Conservation (phyloP, 164 flowering plant genomes). For the Hamamelis virginiana region DNA sequence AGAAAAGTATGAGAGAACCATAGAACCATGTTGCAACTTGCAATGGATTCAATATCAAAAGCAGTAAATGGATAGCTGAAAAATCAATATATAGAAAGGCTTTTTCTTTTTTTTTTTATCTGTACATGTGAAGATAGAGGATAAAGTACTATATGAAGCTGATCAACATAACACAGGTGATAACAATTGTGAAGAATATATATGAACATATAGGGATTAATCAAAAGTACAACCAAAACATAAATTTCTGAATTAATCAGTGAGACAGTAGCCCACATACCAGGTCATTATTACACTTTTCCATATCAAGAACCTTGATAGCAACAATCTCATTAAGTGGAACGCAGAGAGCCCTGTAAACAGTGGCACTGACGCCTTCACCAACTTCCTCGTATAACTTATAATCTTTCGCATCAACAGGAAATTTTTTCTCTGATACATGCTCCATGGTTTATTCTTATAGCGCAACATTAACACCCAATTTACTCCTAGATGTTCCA, state of each 20-base stretch:
- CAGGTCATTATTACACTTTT: slow-evolving; percentile 86
- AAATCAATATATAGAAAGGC: too few species aligned
- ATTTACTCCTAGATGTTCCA: slow-evolving; percentile 18
- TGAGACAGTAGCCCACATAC: slow-evolving; percentile 39
- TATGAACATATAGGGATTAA: not conserved
- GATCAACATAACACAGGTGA: not conserved
- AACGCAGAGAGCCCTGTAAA: slow-evolving; percentile 82
- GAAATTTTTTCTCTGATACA: slow-evolving; percentile 55
- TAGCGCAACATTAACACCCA: slow-evolving; percentile 28
- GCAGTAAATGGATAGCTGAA: too few species aligned
- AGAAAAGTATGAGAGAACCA: too few species aligned
- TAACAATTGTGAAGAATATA: not conserved
- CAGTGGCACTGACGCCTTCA: slow-evolving; percentile 91
- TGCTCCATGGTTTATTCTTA: slow-evolving; percentile 48
- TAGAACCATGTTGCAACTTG: too few species aligned
- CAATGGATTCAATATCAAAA: too few species aligned
- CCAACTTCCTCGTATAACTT: slow-evolving; percentile 88
- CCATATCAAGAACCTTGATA: slow-evolving; percentile 91
- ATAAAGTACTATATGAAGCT: not conserved
- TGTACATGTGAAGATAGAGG: not conserved
- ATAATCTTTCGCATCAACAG: slow-evolving; percentile 69
- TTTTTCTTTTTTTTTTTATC: not conserved
- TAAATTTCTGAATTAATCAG: not conserved
- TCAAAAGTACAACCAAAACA: not conserved
- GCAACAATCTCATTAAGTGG: slow-evolving; percentile 88